phyloP scores from a whole-genome alignment of 495 filamentous ascomycete species.

The Aspergillus sclerotioniger region DNA sequence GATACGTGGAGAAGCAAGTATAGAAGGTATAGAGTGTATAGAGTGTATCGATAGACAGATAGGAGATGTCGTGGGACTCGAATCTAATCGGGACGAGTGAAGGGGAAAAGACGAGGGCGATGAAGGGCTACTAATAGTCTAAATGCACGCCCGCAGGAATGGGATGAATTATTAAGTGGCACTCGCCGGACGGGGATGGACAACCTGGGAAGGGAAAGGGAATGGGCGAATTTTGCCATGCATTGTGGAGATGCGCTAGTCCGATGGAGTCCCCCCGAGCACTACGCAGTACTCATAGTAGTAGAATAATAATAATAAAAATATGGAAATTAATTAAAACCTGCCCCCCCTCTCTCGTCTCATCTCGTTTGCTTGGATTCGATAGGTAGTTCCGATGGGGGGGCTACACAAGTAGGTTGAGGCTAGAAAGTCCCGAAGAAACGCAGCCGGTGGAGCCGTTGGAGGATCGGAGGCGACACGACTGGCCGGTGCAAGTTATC shows the following conservation, averaged over 20 bases:
- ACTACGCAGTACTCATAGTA: too few relatives aligned
- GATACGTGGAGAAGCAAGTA: conserved; percentile 1
- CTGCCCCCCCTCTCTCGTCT: neutral
- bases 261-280: conserved; percentile 6
- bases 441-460: conserved; percentile 20
- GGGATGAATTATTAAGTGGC: neutral
- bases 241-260: conserved; percentile 10
- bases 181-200: neutral
- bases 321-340: conserved; percentile 6
- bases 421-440: conserved; percentile 26
- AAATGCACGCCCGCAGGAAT: conserved; percentile 2
- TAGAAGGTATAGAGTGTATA: neutral
- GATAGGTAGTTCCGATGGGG: neutral
- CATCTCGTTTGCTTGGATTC: neutral
- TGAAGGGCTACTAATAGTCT: neutral
- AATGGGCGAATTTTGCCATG: conserved; percentile 10
- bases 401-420: neutral
- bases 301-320: conserved; percentile 10
- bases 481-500: neutral
- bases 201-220: neutral
- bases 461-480: conserved; percentile 9
- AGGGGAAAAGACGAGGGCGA: neutral
- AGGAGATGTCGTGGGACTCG: neutral
- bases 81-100: neutral
- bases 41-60: neutral